Evolutionary conservation across 306 rosid genomes (phyloP), one percentile per base, ranked within the genome.

Genomic region (Trichosanthes truncata): DNA sequence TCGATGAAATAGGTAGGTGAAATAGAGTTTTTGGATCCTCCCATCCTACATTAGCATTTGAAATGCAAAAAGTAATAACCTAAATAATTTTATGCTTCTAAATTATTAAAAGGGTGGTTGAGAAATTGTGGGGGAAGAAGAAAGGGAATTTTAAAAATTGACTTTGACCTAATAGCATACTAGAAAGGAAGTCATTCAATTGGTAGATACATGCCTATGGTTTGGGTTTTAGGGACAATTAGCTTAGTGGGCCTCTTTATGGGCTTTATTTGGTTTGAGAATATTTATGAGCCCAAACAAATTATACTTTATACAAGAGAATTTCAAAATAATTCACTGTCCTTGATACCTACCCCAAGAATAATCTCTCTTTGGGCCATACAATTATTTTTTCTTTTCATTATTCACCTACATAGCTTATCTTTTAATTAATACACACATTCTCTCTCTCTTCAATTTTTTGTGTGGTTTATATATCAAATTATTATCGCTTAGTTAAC

Each of bases 251-350:
- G 77, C 77, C 57, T 73, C 7, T 73, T 7, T 25, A 14, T 48
- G 60, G 77, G 77, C 60, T 14, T 65, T 72, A n/a, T n/a, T 68
- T n/a, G 76, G 76, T 11, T 46, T 45, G 15, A 8, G 14, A 29
- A 73, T 73, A 73, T 25, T 73, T 46, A 48, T 73, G 60, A 48
- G 25, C 59, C 60, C 77, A 73, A 73, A 26, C 18, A 31, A 72
- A 46, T 72, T 21, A 41, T 5, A 21, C n/a, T 25, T 72, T 21
- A 41, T 5, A 21, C n/a, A 45, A 69, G 9, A 69, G 33, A 46
- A 72, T 25, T 45, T 26, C 57, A 46, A 45, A 72, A 72, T 72
- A 72, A 72, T 46, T 72, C 38, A 72, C 12, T 23, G 5, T 43
- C 56, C 13, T 43, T 43, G 23, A 13, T 13, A 71, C 76, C 76